A percentile compares a stretch with the other conserved stretches of the same genome.
phyloP scores from a whole-genome alignment of 768 basidiomycete species.

The Rhizopogon vulgaris region DNA sequence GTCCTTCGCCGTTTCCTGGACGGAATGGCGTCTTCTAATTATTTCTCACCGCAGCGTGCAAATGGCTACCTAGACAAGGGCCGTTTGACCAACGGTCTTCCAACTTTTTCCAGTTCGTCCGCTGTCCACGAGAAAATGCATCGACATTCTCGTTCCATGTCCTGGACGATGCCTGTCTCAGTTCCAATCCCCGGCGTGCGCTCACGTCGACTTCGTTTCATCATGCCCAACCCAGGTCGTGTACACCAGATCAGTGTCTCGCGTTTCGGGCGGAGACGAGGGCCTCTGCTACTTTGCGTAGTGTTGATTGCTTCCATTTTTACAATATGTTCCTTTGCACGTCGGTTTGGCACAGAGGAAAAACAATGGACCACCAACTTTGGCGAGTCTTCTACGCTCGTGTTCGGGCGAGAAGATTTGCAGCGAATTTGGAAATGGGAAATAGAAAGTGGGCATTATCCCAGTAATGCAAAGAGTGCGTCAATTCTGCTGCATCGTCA shows the following conservation, averaged over 20 bases:
- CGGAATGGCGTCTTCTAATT: constrained; percentile 40
- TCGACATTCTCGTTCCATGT: constrained; percentile 35
- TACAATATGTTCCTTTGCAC: constrained; percentile 52
- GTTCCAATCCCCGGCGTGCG: constrained; percentile 56
- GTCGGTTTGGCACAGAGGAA: constrained; percentile 53
- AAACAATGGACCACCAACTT: constrained; percentile 59
- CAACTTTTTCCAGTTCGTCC: constrained; percentile 37
- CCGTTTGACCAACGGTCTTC: constrained; percentile 37
- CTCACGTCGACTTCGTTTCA: constrained; percentile 49
- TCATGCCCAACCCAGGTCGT: constrained; percentile 54
- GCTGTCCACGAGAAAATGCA: constrained; percentile 63
- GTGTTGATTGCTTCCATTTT: constrained; percentile 43
- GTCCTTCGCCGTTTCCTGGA: constrained; percentile 12
- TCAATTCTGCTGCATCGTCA: constrained; percentile 10
- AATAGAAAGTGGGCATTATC: constrained; percentile 89
- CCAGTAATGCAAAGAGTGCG: constrained; percentile 73
- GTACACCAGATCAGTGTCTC: constrained; percentile 50
- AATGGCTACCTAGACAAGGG: constrained; percentile 41
- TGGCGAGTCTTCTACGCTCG: constrained; percentile 62
- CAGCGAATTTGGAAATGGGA: constrained; percentile 97
- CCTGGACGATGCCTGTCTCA: constrained; percentile 57
- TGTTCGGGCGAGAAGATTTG: constrained; percentile 72
- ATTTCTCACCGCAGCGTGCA: constrained; percentile 41
- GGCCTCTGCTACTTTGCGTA: constrained; percentile 45
- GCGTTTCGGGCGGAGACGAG: constrained; percentile 55